A percentile compares a stretch with the other conserved stretches of the same genome.
These are phyloP conservation scores for Claviceps sp. DNA, from an alignment of 2,329 filamentous ascomycete genomes.

Conservation along the genomic window DNA sequence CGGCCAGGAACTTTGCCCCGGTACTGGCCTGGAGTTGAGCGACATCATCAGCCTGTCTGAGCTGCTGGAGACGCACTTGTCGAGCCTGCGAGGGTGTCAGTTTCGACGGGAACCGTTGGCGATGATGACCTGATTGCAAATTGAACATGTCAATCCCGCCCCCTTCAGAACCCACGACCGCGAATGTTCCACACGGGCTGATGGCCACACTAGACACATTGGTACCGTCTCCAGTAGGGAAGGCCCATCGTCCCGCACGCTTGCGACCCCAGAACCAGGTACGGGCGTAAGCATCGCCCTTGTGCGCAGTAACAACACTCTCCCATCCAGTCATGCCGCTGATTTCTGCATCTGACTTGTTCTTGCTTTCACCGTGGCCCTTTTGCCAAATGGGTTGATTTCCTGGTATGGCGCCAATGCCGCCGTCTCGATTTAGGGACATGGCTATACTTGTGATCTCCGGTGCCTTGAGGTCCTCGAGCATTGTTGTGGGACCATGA, in stretches of 20 bases:
- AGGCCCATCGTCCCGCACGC: conserved; percentile 82
- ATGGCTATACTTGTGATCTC: conserved; percentile 87
- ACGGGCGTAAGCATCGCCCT: conserved; percentile 67
- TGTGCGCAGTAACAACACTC: conserved; percentile 87
- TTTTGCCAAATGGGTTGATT: conserved; percentile 77
- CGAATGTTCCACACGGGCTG: conserved; percentile 87
- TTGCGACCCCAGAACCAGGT: conserved; percentile 99
- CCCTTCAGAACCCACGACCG: conserved; percentile 69
- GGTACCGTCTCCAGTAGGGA: conserved; percentile 72
- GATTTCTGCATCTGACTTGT: conserved; percentile 51
- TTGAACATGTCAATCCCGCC: conserved; percentile 94
- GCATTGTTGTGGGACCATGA: conserved; percentile 47
- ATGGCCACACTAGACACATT: conserved; percentile 79
- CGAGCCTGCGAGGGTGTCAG: conserved; percentile 67
- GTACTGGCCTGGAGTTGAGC: conserved; percentile 37
- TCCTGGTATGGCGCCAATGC: conserved; percentile 72
- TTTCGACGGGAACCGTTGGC: conserved; percentile 73
- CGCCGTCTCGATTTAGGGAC: conserved; percentile 86
- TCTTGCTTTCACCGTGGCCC: conserved; percentile 46
- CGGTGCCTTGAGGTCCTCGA: conserved; percentile 74
- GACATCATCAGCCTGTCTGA: conserved; percentile 44
- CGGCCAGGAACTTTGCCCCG: conserved; percentile 29
- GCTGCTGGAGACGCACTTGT: conserved; percentile 55
- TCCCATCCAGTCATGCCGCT: conserved; percentile 87
- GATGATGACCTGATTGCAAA: conserved; percentile 79